These are phyloP conservation scores for Peronospora belbahrii DNA, from an alignment of 352 stramenopile species.

Conservation along the genomic window DNA sequence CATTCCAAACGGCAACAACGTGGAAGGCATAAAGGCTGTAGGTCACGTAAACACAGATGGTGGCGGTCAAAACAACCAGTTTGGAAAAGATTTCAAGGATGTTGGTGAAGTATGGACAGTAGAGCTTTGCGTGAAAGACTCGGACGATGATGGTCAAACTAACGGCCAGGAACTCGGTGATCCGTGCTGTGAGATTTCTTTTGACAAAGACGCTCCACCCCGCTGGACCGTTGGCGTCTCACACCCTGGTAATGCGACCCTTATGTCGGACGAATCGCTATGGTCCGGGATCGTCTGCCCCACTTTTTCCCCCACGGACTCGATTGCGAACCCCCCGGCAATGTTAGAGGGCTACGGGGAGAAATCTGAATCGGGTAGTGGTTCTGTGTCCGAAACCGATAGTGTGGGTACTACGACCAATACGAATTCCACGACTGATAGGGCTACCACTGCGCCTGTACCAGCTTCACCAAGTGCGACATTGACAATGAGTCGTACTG, in stretches of 20 bases:
- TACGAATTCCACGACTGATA: too few species aligned
- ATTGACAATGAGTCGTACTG: too few species aligned
- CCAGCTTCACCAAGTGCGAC: too few species aligned
- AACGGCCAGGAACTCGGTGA: constrained; percentile 85
- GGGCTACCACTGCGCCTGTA: too few species aligned
- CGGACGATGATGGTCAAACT: constrained; percentile 73
- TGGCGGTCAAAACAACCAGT: constrained; percentile 30
- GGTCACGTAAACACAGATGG: constrained; percentile 26
- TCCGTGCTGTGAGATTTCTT: constrained; percentile 62
- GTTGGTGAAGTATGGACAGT: constrained; percentile 23
- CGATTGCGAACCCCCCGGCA: too few species aligned
- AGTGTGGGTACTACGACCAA: too few species aligned
- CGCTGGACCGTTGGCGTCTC: constrained; percentile 25
- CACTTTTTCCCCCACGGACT: too few species aligned
- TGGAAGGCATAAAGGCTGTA: constrained; percentile 23
- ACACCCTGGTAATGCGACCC: constrained; percentile 24
- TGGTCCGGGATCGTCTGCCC: constrained; percentile 26
- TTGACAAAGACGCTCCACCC: constrained; percentile 19
- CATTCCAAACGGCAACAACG: constrained; percentile 31
- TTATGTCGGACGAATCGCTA: constrained; percentile 25
- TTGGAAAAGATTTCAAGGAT: constrained; percentile 8
- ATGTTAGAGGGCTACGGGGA: too few species aligned
- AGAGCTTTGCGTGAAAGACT: constrained; percentile 59
- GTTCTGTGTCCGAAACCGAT: too few species aligned
- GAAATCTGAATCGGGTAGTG: too few species aligned